A percentile compares a stretch with the other conserved stretches of the same genome.
phyloP scores from a whole-genome alignment of 2,329 filamentous ascomycete genomes.

The Talaromyces sp. region DNA sequence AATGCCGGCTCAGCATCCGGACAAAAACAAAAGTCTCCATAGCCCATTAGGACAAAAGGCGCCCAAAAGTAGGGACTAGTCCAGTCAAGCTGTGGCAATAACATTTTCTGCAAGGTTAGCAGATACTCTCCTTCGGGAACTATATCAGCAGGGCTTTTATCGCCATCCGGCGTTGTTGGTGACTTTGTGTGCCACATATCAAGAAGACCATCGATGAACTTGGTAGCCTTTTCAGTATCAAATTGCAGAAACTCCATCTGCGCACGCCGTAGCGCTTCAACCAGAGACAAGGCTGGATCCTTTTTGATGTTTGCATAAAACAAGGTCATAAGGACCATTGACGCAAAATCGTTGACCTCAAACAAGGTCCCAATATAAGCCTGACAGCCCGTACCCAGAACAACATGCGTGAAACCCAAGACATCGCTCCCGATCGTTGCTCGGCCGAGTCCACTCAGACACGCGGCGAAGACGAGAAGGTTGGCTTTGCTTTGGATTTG shows the following conservation, averaged over 20 bases:
- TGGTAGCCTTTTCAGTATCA: conserved; percentile 14
- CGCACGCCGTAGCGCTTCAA: conserved; percentile 14
- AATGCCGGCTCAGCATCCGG: neutral
- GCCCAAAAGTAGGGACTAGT: conserved; percentile 22
- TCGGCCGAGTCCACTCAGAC: conserved; percentile 20
- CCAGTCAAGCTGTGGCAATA: conserved; percentile 20
- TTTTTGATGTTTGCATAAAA: conserved; percentile 19
- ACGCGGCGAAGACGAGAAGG: conserved; percentile 22
- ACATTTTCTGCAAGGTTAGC: conserved; percentile 17
- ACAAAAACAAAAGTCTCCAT: conserved; percentile 18
- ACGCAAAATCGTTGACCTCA: conserved; percentile 21
- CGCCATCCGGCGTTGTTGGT: neutral
- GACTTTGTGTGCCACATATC: conserved; percentile 11
- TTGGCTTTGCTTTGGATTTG: conserved; percentile 16
- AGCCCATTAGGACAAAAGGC: conserved; percentile 18
- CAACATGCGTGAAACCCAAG: conserved; percentile 22
- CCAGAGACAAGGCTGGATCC: conserved; percentile 10
- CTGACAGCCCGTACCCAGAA: conserved; percentile 21
- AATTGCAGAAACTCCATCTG: conserved; percentile 18
- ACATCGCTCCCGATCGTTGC: conserved; percentile 20
- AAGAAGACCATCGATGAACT: conserved; percentile 17
- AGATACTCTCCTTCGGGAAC: conserved; percentile 18
- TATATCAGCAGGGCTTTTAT: conserved; percentile 14
- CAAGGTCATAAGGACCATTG: conserved; percentile 21
- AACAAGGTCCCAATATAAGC: conserved; percentile 21